These are phyloP conservation scores for Hylodesmum podocarpum DNA, from an alignment of 306 rosid genomes.

Conservation along the genomic window DNA sequence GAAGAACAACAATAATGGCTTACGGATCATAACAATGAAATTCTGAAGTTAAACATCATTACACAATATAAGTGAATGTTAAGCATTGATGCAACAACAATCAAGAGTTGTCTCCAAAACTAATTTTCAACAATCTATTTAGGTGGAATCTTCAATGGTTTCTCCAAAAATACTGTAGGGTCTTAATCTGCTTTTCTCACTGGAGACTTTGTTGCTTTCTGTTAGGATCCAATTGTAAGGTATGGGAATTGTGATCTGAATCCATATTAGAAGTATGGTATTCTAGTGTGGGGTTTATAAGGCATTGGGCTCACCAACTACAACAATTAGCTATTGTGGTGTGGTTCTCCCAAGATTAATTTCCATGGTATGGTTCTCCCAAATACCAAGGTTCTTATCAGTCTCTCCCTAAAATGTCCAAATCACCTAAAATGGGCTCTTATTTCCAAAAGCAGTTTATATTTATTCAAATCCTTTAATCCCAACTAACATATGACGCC, in stretches of 20 bases:
- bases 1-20: neutral
- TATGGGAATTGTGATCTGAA: neutral
- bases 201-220: neutral
- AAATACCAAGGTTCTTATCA: neutral
- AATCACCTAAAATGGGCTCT: neutral
- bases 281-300: neutral
- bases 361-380: neutral
- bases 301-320: neutral
- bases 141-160: neutral
- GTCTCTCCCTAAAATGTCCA: neutral
- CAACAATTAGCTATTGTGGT: neutral
- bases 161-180: neutral
- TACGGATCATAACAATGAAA: neutral
- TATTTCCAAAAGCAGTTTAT: neutral
- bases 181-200: slow-evolving; percentile 7
- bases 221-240: neutral
- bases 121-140: neutral
- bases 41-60: neutral
- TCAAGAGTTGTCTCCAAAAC: neutral
- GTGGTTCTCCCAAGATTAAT: too few species aligned
- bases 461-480: neutral
- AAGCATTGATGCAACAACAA: neutral
- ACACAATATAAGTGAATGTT: neutral
- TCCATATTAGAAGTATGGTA: neutral
- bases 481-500: neutral